These are phyloP conservation scores for Monilinia polystroma DNA, from an alignment of 2,329 filamentous ascomycete genomes.

Conservation along the genomic window DNA sequence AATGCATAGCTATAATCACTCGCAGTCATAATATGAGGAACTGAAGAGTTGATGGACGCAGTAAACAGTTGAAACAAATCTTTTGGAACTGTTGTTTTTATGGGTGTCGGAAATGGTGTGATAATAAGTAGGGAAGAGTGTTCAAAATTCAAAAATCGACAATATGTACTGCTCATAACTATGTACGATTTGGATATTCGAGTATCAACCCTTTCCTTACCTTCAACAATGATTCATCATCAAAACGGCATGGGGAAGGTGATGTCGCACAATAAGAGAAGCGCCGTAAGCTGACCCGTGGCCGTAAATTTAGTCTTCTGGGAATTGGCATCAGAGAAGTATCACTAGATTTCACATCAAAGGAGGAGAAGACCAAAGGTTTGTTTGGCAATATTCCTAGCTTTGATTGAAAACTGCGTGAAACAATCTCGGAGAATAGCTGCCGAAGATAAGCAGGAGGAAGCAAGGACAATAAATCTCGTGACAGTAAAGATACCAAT, in stretches of 20 bases:
- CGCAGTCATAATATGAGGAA: too few relatives aligned
- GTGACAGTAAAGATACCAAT: neutral
- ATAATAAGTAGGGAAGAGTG: too few relatives aligned
- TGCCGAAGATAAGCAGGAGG: neutral
- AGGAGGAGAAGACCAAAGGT: neutral
- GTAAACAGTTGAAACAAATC: too few relatives aligned
- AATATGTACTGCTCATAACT: too few relatives aligned
- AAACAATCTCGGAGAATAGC: neutral
- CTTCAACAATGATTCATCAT: neutral
- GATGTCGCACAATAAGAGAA: neutral
- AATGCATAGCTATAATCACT: too few relatives aligned
- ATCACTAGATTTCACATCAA: neutral
- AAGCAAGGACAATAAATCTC: neutral
- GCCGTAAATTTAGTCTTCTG: neutral
- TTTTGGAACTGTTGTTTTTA: too few relatives aligned
- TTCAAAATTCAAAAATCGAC: too few relatives aligned
- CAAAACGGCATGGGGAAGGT: neutral
- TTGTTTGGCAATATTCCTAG: neutral
- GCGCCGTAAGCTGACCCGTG: neutral
- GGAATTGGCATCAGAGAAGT: neutral
- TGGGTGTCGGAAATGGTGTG: too few relatives aligned
- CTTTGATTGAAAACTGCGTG: neutral
- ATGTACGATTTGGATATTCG: too few relatives aligned
- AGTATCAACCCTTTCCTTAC: too few relatives aligned
- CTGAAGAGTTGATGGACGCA: too few relatives aligned